These are phyloP conservation scores for Aspergillus niger DNA, from an alignment of 2,329 filamentous ascomycete genomes.

Conservation along the genomic window DNA sequence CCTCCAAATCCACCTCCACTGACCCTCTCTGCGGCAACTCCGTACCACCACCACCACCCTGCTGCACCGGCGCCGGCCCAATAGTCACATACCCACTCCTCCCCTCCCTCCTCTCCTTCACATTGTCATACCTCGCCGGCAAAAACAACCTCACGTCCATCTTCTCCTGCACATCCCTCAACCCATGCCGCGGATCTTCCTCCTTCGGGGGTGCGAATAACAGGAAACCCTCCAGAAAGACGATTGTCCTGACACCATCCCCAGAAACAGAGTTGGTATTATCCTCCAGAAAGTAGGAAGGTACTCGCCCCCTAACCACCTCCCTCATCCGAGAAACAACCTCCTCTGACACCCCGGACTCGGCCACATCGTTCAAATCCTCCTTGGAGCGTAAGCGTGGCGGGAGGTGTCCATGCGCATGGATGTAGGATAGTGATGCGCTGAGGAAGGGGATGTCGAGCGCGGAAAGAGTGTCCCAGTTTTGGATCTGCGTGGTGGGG, in stretches of 20 bases:
- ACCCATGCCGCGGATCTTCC: conserved; percentile 27
- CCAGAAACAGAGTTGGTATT: background rate
- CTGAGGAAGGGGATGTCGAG: conserved; percentile 71
- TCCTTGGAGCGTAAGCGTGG: conserved; percentile 58
- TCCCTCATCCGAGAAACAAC: conserved; percentile 28
- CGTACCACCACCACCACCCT: conserved; percentile 1
- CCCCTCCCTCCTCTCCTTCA: conserved; percentile 44
- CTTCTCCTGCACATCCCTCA: conserved; percentile 32
- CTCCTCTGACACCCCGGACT: conserved; percentile 36
- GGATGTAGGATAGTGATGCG: conserved; percentile 69
- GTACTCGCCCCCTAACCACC: conserved; percentile 22
- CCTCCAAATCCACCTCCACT: conserved; percentile 30
- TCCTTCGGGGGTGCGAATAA: conserved; percentile 62
- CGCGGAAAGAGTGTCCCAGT: conserved; percentile 89
- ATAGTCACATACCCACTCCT: conserved; percentile 52
- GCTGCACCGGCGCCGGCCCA: conserved; percentile 34
- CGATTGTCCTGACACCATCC: conserved; percentile 51
- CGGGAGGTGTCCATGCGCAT: conserved; percentile 59
- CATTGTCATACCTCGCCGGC: conserved; percentile 61
- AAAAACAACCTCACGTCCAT: conserved; percentile 80
- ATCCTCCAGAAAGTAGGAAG: background rate
- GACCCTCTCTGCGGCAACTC: background rate
- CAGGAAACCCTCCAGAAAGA: conserved; percentile 85
- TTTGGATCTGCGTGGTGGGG: conserved; percentile 58
- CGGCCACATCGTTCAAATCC: conserved; percentile 58